Conservation (phyloP, 129 eudicot species). For the Artemisia argyi region DNA sequence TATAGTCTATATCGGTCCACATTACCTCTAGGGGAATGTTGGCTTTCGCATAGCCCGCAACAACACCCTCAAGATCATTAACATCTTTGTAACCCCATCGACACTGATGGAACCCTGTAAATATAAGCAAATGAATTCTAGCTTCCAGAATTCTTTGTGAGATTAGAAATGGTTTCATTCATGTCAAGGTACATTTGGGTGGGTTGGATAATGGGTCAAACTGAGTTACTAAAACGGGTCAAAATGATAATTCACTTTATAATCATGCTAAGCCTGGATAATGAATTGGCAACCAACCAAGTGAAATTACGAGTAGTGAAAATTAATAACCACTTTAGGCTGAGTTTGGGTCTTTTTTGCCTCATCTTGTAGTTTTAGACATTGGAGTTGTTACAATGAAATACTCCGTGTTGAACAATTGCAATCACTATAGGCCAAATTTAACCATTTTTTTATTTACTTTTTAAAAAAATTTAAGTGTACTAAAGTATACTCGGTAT, state of each 20-base stretch:
- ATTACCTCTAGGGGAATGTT: constrained; percentile 80
- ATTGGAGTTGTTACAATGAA: too few relatives aligned
- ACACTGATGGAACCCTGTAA: constrained; percentile 90
- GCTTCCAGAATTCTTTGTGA: neutral
- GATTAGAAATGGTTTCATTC: neutral
- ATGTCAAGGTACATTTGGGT: neutral
- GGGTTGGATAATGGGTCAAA: neutral
- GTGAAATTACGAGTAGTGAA: too few relatives aligned
- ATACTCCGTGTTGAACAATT: too few relatives aligned
- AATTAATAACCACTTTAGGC: too few relatives aligned
- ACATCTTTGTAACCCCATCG: constrained; percentile 66
- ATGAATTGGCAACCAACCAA: too few relatives aligned
- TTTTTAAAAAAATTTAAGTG: too few relatives aligned
- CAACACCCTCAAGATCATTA: constrained; percentile 62
- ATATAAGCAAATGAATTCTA: neutral
- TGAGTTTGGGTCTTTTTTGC: too few relatives aligned
- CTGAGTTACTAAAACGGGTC: neutral
- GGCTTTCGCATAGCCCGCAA: constrained; percentile 66
- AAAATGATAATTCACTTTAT: neutral
- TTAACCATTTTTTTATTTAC: too few relatives aligned
- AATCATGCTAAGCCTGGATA: too few relatives aligned
- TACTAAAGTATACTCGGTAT: too few relatives aligned
- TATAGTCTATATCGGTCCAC: constrained; percentile 93
- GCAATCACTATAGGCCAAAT: too few relatives aligned
- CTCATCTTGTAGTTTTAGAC: too few relatives aligned